These are phyloP conservation scores for Chloris gayana DNA, from an alignment of 176 grass and related monocot genomes.

Conservation along the genomic window DNA sequence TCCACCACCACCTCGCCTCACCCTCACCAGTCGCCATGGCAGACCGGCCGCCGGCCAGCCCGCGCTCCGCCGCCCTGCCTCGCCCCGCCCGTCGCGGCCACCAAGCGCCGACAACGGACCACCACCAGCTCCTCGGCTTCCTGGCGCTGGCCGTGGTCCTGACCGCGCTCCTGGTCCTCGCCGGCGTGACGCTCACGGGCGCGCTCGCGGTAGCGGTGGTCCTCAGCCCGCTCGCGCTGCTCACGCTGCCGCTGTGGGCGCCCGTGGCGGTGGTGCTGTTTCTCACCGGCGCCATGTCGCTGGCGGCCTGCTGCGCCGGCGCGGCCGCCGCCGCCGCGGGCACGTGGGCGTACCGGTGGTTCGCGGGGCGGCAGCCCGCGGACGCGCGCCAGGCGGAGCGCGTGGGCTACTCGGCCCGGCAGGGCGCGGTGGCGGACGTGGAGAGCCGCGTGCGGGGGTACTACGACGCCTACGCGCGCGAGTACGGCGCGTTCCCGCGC, in stretches of 20 bases:
- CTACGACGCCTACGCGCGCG: constrained; percentile 43
- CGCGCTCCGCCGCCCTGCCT: not conserved
- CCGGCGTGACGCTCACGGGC: constrained; percentile 53
- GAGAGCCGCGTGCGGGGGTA: constrained; percentile 44
- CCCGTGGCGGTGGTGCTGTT: constrained; percentile 29
- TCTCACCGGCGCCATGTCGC: constrained; percentile 15
- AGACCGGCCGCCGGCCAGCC: constrained; percentile 26
- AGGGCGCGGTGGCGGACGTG: constrained; percentile 39
- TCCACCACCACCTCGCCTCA: not conserved
- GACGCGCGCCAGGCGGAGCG: too few relatives aligned
- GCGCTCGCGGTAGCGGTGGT: constrained; percentile 27
- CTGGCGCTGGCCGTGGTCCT: constrained; percentile 57
- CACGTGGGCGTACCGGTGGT: constrained; percentile 63
- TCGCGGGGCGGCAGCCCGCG: constrained; percentile 42
- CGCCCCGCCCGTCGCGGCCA: not conserved
- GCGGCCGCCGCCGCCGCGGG: constrained; percentile 40
- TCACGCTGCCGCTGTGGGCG: constrained; percentile 67
- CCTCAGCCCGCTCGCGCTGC: constrained; percentile 50
- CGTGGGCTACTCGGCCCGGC: constrained; percentile 9
- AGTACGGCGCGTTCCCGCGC: constrained; percentile 48
- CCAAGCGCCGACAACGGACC: constrained; percentile 3
- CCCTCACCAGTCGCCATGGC: constrained; percentile 11
- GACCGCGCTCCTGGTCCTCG: constrained; percentile 54
- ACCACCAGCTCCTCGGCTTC: constrained; percentile 51
- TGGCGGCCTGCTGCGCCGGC: constrained; percentile 44